Evolutionary conservation across 352 stramenopile genomes (phyloP).

Genomic region (Phytophthora pistaciae): DNA sequence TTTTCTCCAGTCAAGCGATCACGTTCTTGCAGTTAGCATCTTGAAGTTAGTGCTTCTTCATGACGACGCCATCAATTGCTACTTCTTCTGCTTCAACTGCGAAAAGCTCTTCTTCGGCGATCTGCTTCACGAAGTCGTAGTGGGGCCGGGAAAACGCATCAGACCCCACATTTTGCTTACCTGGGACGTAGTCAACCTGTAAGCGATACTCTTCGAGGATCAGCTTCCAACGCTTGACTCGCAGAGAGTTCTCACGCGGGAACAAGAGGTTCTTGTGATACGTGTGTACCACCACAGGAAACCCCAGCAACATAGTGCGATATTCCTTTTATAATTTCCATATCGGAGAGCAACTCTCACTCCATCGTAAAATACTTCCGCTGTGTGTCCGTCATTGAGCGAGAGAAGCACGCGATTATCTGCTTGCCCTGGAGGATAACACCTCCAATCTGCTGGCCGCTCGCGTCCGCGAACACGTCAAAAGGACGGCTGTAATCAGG

Average conservation of each 20-base stretch:
- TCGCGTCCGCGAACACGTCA: conserved; percentile 7
- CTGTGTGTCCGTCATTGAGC: neutral
- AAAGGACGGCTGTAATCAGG: conserved; percentile 1
- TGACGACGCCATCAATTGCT: too few relatives aligned
- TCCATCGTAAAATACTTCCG: conserved; percentile 15
- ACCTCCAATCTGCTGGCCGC: neutral
- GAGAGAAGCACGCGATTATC: conserved; percentile 7
- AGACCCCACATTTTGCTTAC: too few relatives aligned
- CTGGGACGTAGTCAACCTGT: too few relatives aligned
- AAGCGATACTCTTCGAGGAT: too few relatives aligned
- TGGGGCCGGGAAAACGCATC: too few relatives aligned
- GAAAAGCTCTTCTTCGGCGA: too few relatives aligned
- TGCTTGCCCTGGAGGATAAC: neutral
- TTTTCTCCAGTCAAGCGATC: too few relatives aligned
- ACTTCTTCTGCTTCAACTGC: too few relatives aligned
- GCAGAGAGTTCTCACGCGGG: neutral
- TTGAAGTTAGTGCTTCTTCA: too few relatives aligned
- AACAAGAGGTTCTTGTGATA: conserved; percentile 12
- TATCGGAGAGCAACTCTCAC: conserved; percentile 2
- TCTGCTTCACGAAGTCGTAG: too few relatives aligned
- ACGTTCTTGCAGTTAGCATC: too few relatives aligned
- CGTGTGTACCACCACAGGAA: conserved; percentile 4
- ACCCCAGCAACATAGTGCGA: conserved; percentile 6
- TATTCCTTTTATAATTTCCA: conserved; percentile 14
- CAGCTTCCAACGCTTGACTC: too few relatives aligned